Base-by-base conservation (phyloP, 2,329 filamentous ascomycete genomes). In the Cladosporium sp. region DNA sequence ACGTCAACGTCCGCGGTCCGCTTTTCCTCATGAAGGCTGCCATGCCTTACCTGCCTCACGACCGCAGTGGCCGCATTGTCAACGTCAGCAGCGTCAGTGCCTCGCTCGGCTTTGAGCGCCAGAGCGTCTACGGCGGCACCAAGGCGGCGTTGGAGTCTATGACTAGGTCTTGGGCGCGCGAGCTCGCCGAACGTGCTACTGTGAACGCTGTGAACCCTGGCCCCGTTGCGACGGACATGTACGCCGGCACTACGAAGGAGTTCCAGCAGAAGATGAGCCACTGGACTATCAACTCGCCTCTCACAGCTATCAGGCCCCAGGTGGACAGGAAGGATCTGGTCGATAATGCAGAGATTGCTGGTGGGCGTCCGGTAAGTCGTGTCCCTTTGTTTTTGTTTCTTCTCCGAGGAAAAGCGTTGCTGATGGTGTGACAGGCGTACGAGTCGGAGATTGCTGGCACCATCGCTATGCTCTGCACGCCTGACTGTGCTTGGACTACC, bases 1-100 rank as follows among this genome's bases (percentile, higher is more conserved):
- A 80, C 52, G 79, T 93, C 71, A 95, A 95, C 65, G 89, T 95
- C 18, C 79, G 89, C 9, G 89, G 87, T 0, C 89, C 89, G 1
- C 71, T 95, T 18, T 78, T 95, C 2, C 76, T 95, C 11, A 81
- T 87, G 22, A 85, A 95, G 70, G 86, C 86, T 4, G 81, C 82
- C 0, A 71, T 83, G 32, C 85, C 83, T 0, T 84, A 85, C 69
- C 77, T 95, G 4, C 89, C 81, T 1, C 71, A 68, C 51, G 86
- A 88, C 70, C 84, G 84, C 57, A 83, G 75, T 18, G 83, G 82
- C 2, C 75, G 83, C 31, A 79, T 86, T 56, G 74, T 86, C 35
- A 86, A 83, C 58, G 65, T 85, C 45, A 80, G 76, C 42, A 80
- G 76, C 31, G 79, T 86, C 13, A 80, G 77, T 34, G 74, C 79